Conservation (phyloP, 805 yeast genomes). For the Dipodascopsis tothii region DNA sequence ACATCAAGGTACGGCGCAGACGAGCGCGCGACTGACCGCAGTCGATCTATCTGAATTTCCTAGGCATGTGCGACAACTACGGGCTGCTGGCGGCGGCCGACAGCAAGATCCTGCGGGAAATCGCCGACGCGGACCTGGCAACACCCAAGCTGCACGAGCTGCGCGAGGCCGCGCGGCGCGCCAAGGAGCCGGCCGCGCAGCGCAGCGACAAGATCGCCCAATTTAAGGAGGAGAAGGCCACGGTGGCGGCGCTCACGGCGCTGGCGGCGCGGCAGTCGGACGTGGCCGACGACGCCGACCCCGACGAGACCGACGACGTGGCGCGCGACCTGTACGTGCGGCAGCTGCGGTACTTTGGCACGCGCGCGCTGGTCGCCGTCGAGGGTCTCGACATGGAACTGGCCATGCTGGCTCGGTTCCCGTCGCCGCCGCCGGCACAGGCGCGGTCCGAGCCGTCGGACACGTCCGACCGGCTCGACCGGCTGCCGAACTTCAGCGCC, state of each 20-base stretch:
- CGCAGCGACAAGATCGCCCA: slow-evolving; percentile 69
- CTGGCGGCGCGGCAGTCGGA: slow-evolving; percentile 25
- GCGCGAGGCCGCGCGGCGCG: background rate
- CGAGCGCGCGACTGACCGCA: slow-evolving; percentile 2
- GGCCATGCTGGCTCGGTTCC: slow-evolving; percentile 42
- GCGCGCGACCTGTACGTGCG: slow-evolving; percentile 50
- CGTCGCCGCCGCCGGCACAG: slow-evolving; percentile 15
- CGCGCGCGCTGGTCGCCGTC: slow-evolving; percentile 48
- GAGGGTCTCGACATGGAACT: slow-evolving; percentile 60
- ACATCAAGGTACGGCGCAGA: background rate
- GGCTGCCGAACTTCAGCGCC: slow-evolving; percentile 25
- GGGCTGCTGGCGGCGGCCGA: slow-evolving; percentile 3
- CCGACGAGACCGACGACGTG: slow-evolving; percentile 52
- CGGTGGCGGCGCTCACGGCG: slow-evolving; percentile 39
- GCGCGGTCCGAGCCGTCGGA: slow-evolving; percentile 32
- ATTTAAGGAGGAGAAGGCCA: slow-evolving; percentile 52
- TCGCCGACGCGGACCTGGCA: slow-evolving; percentile 10
- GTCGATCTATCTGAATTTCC: slow-evolving; percentile 9
- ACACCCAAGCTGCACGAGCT: slow-evolving; percentile 9
- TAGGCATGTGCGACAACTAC: slow-evolving; percentile 15
- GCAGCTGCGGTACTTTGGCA: slow-evolving; percentile 46
- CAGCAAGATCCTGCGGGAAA: slow-evolving; percentile 4
- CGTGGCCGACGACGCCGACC: slow-evolving; percentile 26
- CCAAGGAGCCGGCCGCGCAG: slow-evolving; percentile 35
- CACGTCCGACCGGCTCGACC: slow-evolving; percentile 60